Conservation (phyloP, 2,329 filamentous ascomycete species). For the Hirsutella rhossiliensis region DNA sequence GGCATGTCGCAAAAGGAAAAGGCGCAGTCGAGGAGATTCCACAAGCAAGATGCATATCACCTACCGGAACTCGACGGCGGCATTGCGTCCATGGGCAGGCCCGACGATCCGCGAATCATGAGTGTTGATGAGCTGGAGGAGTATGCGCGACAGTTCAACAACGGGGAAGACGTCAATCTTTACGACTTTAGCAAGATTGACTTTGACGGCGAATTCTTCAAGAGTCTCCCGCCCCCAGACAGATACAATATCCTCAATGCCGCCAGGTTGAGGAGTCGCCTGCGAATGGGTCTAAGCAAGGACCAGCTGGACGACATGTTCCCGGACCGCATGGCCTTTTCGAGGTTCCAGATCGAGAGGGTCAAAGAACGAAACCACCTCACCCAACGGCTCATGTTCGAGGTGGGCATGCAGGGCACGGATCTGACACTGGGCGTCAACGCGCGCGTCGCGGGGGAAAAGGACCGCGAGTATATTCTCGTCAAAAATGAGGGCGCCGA, state of each 20-base stretch:
- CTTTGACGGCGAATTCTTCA: slow-evolving; percentile 91
- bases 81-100: slow-evolving; percentile 75
- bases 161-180: slow-evolving; percentile 78
- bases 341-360: slow-evolving; percentile 88
- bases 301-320: slow-evolving; percentile 96
- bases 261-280: slow-evolving; percentile 70
- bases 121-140: slow-evolving; percentile 86
- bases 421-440: slow-evolving; percentile 57
- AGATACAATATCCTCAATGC: slow-evolving; percentile 97
- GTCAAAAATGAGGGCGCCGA: slow-evolving; percentile 93
- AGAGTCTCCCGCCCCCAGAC: slow-evolving; percentile 77
- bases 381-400: slow-evolving; percentile 86
- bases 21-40: slow-evolving; percentile 62
- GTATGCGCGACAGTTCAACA: slow-evolving; percentile 85
- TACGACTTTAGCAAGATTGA: slow-evolving; percentile 99
- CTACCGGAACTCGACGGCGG: slow-evolving; percentile 73
- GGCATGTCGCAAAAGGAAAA: slow-evolving; percentile 71
- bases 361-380: slow-evolving; percentile 88
- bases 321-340: slow-evolving; percentile 94
- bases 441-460: slow-evolving; percentile 68
- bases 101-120: slow-evolving; percentile 93
- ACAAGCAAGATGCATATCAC: slow-evolving; percentile 90
- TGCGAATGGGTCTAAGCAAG: slow-evolving; percentile 93
- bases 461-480: slow-evolving; percentile 84
- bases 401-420: slow-evolving; percentile 77